Percentiles rank a stretch among this genome's conserved stretches.
Conservation (phyloP, 2,329 filamentous ascomycete genomes). For the Dothistroma septosporum region DNA sequence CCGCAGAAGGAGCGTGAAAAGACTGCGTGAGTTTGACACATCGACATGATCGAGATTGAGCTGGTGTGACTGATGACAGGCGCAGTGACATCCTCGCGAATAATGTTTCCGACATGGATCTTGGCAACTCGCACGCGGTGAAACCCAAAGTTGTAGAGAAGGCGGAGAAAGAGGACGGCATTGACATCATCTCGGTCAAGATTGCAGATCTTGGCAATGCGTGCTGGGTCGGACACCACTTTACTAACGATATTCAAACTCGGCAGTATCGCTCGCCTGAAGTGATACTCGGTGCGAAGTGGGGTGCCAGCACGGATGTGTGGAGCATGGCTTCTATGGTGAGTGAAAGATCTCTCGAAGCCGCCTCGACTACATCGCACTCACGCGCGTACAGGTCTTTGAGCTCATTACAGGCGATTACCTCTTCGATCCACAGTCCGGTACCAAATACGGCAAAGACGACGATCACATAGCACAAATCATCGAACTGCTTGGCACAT, state of each 20-base stretch:
- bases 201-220: conserved; percentile 98
- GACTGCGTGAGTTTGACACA: conserved; percentile 69
- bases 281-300: conserved; percentile 93
- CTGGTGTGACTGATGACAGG: conserved; percentile 28
- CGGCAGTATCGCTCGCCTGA: conserved; percentile 95
- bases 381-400: conserved; percentile 64
- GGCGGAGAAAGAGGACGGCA: conserved; percentile 44
- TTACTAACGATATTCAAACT: conserved; percentile 98
- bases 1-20: conserved; percentile 80
- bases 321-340: conserved; percentile 99
- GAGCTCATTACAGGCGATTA: conserved; percentile 98
- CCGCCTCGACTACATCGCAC: neutral
- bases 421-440: conserved; percentile 95
- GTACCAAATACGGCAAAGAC: conserved; percentile 98
- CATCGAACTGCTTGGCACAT: conserved; percentile 89
- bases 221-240: conserved; percentile 98
- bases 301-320: conserved; percentile 98
- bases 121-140: conserved; percentile 65
- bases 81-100: conserved; percentile 72
- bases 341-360: conserved; percentile 34
- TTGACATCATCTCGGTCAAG: conserved; percentile 92
- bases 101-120: conserved; percentile 90
- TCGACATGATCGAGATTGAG: neutral
- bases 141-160: conserved; percentile 59
- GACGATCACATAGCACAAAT: conserved; percentile 99